Evolutionary conservation across 345 rosid species (phyloP).

Genomic region (Pistacia atlantica): DNA sequence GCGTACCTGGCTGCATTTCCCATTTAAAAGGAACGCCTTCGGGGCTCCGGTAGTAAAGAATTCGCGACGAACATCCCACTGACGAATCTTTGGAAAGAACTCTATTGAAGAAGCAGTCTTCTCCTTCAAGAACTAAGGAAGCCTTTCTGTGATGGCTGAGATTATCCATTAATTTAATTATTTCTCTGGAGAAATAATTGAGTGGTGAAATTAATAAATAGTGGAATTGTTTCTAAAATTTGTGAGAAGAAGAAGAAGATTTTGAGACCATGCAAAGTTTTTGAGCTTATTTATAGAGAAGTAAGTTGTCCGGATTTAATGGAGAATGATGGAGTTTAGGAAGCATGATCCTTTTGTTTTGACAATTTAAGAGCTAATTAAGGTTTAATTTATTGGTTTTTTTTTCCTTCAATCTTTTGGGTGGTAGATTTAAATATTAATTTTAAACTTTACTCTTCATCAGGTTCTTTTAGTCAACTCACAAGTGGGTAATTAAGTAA

Average conservation of each 20-base stretch:
- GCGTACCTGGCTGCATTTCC: conserved; percentile 67
- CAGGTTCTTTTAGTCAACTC: too few species aligned
- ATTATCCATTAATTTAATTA: conserved; percentile 35
- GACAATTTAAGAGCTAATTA: conserved; percentile 12
- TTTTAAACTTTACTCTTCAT: background rate
- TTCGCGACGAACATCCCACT: conserved; percentile 38
- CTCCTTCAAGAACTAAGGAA: conserved; percentile 36
- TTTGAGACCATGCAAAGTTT: conserved; percentile 3
- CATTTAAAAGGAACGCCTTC: conserved; percentile 61
- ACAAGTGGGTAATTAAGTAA: too few species aligned
- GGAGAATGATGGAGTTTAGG: conserved; percentile 31
- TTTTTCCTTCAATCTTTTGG: background rate
- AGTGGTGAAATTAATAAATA: too few species aligned
- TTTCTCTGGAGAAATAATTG: too few species aligned
- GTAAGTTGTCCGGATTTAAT: conserved; percentile 11
- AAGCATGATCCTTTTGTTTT: conserved; percentile 30
- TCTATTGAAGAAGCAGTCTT: conserved; percentile 39
- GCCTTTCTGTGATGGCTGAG: conserved; percentile 22
- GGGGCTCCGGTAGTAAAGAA: conserved; percentile 30
- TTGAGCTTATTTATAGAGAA: conserved; percentile 11
- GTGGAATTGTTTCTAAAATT: background rate
- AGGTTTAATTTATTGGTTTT: conserved; percentile 1
- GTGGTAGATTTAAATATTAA: background rate
- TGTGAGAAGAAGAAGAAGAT: background rate
- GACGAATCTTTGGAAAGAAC: conserved; percentile 43